Conservation (phyloP, 768 basidiomycete species). For the Phallus indusiatus region DNA sequence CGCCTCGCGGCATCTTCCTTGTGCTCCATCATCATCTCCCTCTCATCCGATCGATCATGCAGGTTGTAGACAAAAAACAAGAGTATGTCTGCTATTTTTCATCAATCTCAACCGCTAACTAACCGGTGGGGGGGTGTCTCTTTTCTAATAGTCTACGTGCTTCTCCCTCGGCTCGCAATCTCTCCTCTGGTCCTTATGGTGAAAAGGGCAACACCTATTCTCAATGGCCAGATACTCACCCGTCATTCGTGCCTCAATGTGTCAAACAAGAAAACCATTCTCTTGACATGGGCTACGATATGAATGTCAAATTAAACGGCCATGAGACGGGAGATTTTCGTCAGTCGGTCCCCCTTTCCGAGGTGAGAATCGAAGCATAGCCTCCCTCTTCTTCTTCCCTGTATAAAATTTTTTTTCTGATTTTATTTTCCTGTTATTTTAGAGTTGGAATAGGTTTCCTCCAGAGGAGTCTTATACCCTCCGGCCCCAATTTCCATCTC, state of each 20-base stretch:
- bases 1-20: not conserved
- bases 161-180: not conserved
- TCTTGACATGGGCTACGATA: not conserved
- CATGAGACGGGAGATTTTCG: not conserved
- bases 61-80: not conserved
- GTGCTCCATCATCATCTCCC: not conserved
- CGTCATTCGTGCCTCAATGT: not conserved
- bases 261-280: not conserved
- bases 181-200: not conserved
- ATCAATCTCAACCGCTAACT: not conserved
- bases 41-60: not conserved
- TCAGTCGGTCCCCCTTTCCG: not conserved
- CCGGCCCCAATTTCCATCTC: not conserved
- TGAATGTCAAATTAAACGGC: not conserved
- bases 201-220: not conserved
- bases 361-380: not conserved
- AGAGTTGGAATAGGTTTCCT: conserved; percentile 2
- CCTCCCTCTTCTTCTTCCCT: not conserved
- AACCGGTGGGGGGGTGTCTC: not conserved
- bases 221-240: not conserved
- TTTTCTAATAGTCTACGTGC: not conserved
- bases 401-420: not conserved
- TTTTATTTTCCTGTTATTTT: no score
- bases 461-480: not conserved
- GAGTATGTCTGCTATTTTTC: not conserved